Base-by-base conservation (phyloP, 192 early-diverging fungal species). In the Chytriomyces sp. region DNA sequence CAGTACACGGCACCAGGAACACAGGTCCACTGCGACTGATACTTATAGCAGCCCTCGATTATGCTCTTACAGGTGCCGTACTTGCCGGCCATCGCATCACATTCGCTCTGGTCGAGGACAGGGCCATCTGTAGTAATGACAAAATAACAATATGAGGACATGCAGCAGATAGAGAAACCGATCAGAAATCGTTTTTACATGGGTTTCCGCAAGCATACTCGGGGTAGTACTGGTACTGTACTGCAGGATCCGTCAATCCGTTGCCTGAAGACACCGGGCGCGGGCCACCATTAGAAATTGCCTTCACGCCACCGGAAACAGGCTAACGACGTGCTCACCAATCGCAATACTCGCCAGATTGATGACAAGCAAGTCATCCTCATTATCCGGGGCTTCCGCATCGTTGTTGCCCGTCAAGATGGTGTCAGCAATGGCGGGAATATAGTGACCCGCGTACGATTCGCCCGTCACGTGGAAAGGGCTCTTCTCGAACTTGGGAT, bases 181-280 rank as follows among this genome's bases (percentile, higher is more conserved):
- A 14, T 55, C 68, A 60, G 7, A 25, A 86, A 62, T 70, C 91
- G n/a, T n/a, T n/a, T n/a, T 91, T 49, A 58, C 49, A 72, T 38
- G 75, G 62, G 60, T 76, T 76, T 59, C 56, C 63, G 38, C 73
- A 74, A 26, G 66, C 78, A 39, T 78, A 68, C 52, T 80, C 86
- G 10, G 90, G 83, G 78, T 96, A 98, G 77, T 92, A 89, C 80
- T 91, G 86, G 82, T 92, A 95, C 83, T 99, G 96, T 14, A 88
- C 82, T 55, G 91, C 80, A 36, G 94, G 93, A 58, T 99, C 93
- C 0, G 91, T 92, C 68, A 93, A 77, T 10, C 97, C 95, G 78
- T 99, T 98, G 28, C 97, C 95, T 53, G 2, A n/a, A 44, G 36
- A 66, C 1, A 39, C 38, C 61, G 41, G 38, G 30, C 10, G n/a